Evolutionary conservation across 352 stramenopile genomes (phyloP), one percentile per base, ranked within the genome.

Genomic region (Plasmopara muralis): DNA sequence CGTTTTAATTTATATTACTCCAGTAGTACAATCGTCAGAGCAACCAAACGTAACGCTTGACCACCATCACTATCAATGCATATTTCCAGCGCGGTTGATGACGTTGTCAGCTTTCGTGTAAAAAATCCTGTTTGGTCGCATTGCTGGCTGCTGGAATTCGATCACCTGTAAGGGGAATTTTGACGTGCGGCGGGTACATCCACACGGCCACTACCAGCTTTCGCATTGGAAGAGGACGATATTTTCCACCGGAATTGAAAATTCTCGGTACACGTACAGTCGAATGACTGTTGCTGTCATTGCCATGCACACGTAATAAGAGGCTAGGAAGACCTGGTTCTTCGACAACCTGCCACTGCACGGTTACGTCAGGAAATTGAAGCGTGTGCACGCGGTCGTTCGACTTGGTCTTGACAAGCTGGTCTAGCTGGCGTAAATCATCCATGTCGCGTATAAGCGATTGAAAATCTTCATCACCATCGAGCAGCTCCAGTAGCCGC

Each of bases 121-220:
- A 78, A 43, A 89, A 89, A 45, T 85, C 68, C 7, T 60, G 70
- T 12, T 66, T 66, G 47, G 53, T 67, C 12, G 44, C 43, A 41
- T 67, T 50, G 43, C 74, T 66, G 18, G 42, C 50, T 16, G 70
- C 46, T 15, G 78, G 78, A 9, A 87, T 76, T 14, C 66, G 78
- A 16, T 83, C 62, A 28, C 72, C 76, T 2, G 70, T 87, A 0
- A 66, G 55, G 47, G 80, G 75, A 25, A 90, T 80, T 38, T 62
- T 58, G 10, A 87, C 77, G 29, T 86, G 66, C 12, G 69, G 73
- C 13, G 80, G 80, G 47, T 90, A 90, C 43, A 90, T 66, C 80
- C 80, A 90, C 43, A 77, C 69, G 10, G 59, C 60, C n/a, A 90
- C 60, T 5, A 72, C 73, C 31, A 81, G 46, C 34, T 71, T 84